Evolutionary conservation across 73 alveolate genomes (phyloP).

Genomic region (Strombidium stylifer): DNA sequence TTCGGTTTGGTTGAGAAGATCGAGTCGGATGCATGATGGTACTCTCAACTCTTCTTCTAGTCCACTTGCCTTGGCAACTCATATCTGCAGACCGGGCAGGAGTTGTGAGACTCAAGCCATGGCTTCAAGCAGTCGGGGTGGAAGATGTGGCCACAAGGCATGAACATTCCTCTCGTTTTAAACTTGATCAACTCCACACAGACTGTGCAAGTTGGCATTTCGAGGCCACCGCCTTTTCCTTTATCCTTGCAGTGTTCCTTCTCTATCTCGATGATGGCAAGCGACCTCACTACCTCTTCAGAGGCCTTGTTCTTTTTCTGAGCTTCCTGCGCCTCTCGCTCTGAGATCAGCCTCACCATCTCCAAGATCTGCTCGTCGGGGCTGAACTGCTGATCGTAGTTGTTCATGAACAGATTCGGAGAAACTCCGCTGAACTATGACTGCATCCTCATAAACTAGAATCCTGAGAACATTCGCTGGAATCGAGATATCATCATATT

Average conservation of each 20-base stretch:
- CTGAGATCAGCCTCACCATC: constrained; percentile 29
- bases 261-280: constrained; percentile 48
- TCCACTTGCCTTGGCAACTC: constrained; percentile 66
- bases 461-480: constrained; percentile 20
- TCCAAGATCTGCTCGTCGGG: constrained; percentile 8
- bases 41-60: too few species aligned
- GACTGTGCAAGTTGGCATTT: constrained; percentile 76
- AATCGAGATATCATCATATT: constrained; percentile 12
- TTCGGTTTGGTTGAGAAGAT: too few species aligned
- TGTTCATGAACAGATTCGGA: constrained; percentile 24
- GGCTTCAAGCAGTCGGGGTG: constrained; percentile 87
- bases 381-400: constrained; percentile 12
- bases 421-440: constrained; percentile 11
- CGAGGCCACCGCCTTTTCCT: constrained; percentile 8
- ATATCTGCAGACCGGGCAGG: constrained; percentile 90
- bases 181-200: constrained; percentile 73
- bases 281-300: constrained; percentile 7
- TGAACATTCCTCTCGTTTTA: constrained; percentile 78
- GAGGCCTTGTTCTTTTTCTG: constrained; percentile 19
- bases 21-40: too few species aligned
- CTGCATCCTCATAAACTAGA: constrained; percentile 32
- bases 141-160: constrained; percentile 92
- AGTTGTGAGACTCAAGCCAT: constrained; percentile 78
- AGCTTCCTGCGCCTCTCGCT: constrained; percentile 24
- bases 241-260: constrained; percentile 53